These are phyloP conservation scores for Gypsophila paniculata DNA, from an alignment of 179 eudicot species.

Conservation along the genomic window DNA sequence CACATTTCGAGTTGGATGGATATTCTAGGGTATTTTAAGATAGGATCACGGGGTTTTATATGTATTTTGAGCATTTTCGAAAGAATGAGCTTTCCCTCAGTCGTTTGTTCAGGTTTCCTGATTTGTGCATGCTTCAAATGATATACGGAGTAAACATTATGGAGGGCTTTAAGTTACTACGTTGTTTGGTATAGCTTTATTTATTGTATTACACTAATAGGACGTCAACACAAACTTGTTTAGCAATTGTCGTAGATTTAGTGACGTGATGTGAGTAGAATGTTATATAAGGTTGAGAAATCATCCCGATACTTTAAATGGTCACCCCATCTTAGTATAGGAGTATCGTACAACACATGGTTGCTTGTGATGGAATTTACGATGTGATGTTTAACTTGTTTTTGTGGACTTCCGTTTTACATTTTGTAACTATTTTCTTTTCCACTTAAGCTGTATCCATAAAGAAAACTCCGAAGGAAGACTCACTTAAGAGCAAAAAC, in stretches of 20 bases:
- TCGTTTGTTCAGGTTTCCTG: not conserved
- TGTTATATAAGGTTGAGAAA: not conserved
- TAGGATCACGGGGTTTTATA: not conserved
- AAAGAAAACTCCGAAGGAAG: not conserved
- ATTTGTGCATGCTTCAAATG: not conserved
- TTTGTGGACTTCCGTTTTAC: not conserved
- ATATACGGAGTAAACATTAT: not conserved
- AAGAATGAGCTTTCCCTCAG: not conserved
- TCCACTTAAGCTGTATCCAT: not conserved
- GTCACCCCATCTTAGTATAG: conserved; percentile 4
- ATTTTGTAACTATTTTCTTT: no score
- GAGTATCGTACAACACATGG: not conserved
- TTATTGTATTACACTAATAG: not conserved
- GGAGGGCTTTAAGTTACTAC: not conserved
- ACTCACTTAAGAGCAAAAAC: not conserved
- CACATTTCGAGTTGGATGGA: not conserved
- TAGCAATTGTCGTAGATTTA: not conserved
- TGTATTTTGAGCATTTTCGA: not conserved
- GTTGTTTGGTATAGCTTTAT: not conserved
- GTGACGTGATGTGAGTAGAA: not conserved
- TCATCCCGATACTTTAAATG: not conserved
- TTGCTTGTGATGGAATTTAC: not conserved
- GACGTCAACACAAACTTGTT: not conserved
- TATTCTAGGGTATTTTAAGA: not conserved
- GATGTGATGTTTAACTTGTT: not conserved